phyloP scores from a whole-genome alignment of 148 eudicot species.

The Persicaria maculosa region DNA sequence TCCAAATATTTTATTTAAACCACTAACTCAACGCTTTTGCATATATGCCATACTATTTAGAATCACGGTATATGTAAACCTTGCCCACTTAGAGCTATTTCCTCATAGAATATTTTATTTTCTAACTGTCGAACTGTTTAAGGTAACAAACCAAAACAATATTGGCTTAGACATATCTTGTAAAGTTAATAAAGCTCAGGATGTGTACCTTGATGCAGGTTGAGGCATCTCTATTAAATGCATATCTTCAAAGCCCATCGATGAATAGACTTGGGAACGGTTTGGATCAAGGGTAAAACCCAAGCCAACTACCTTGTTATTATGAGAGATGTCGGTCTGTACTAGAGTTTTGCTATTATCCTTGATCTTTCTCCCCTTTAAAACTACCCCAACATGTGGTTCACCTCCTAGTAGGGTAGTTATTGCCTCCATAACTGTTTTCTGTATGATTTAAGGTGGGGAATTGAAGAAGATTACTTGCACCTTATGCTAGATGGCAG shows the following conservation, averaged over 20 bases:
- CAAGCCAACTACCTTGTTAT: conserved; percentile 42
- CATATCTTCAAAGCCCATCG: too few species aligned
- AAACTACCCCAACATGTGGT: conserved; percentile 70
- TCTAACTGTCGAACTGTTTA: neutral
- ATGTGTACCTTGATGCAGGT: neutral
- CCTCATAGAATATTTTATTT: neutral
- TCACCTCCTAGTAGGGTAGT: conserved; percentile 64
- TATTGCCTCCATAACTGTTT: conserved; percentile 77
- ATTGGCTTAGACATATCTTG: neutral
- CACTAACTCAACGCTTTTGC: too few species aligned
- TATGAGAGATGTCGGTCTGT: conserved; percentile 70
- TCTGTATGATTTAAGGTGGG: conserved; percentile 21
- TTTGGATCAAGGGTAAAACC: conserved; percentile 65
- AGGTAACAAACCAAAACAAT: neutral
- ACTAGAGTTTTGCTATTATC: conserved; percentile 72
- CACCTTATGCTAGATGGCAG: neutral
- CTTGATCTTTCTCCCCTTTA: conserved; percentile 75
- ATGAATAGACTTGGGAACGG: neutral
- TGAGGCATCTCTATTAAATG: neutral
- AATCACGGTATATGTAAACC: neutral
- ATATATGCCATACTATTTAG: neutral
- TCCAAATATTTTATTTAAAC: too few species aligned
- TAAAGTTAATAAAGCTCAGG: neutral
- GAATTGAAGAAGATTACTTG: neutral
- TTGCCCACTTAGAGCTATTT: neutral